Conservation (phyloP, 78 protist genomes). For the Dictyostelium intermedium region DNA sequence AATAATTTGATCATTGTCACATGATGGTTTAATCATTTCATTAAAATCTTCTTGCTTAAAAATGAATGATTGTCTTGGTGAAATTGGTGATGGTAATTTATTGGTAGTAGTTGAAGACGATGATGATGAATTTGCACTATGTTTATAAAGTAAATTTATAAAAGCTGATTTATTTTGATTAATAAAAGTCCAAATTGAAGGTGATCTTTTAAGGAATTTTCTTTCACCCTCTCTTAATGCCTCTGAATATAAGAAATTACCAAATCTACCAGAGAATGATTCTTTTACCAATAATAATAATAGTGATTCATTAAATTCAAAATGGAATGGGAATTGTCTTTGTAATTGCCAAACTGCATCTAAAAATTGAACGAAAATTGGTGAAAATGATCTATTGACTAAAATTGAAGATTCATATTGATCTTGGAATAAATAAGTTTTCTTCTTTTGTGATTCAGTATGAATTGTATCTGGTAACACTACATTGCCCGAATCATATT, state of each 20-base stretch:
- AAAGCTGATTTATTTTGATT: background rate
- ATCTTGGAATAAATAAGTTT: constrained; percentile 8
- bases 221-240: constrained; percentile 27
- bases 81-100: background rate
- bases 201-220: constrained; percentile 12
- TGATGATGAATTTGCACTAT: background rate
- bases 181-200: constrained; percentile 44
- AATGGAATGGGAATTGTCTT: constrained; percentile 72
- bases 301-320: constrained; percentile 53
- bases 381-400: constrained; percentile 37
- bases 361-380: constrained; percentile 40
- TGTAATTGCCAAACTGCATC: constrained; percentile 78
- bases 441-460: background rate
- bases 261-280: constrained; percentile 62
- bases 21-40: constrained; percentile 17
- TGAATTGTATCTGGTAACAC: background rate
- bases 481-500: background rate
- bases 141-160: constrained; percentile 2
- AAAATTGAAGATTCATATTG: background rate
- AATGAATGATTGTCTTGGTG: background rate
- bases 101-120: background rate
- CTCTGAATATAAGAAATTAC: constrained; percentile 49
- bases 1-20: constrained; percentile 15
- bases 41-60: constrained; percentile 25
- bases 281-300: constrained; percentile 23